Base-by-base conservation (phyloP, 257 asterid genomes). In the Nicotiana benthamiana region DNA sequence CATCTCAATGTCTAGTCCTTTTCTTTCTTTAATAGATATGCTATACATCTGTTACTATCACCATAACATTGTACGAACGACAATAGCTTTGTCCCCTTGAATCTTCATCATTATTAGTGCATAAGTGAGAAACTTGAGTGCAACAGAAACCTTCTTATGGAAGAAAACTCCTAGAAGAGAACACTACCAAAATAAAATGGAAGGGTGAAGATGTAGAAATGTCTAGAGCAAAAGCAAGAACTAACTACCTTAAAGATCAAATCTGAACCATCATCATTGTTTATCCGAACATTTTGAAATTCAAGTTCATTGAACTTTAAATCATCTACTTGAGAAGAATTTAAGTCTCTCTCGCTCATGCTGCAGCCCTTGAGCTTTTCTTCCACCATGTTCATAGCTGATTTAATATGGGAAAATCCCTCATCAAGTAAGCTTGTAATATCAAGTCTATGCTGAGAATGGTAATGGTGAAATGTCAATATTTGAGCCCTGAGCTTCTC, bases 251-350 rank as follows among this genome's bases (percentile, higher is more conserved):
- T 82, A 64, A 85, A 56, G 77, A 75, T 79, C 36, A 92, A 83
- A 80, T 82, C 84, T 46, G 86, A 83, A 61, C 60, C 82, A 48
- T 86, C 67, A 86, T 88, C 94, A 82, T 86, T 84, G 87, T 83
- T 91, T 70, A 90, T 78, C 82, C 87, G 97, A 64, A 93, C 99
- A 85, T 93, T 97, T 85, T 84, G 89, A 86, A 92, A 90, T 87
- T 91, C 96, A 81, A 83, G 87, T 79, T 89, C 92, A 36, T 61
- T 78, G 17, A 87, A 75, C 81, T 88, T 91, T 65, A 68, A 74
- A 63, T 88, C 90, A 81, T 86, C 85, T 56, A 75, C 77, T 66
- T 30, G 76, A 79, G 87, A 82, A 80, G 90, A 85, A 74, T 81
- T 67, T 74, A 67, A 64, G 82, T 81, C 79, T 80, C 82, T 83